Base-by-base conservation (phyloP, 371 early-diverging fungal species). In the Circinella umbellata region DNA sequence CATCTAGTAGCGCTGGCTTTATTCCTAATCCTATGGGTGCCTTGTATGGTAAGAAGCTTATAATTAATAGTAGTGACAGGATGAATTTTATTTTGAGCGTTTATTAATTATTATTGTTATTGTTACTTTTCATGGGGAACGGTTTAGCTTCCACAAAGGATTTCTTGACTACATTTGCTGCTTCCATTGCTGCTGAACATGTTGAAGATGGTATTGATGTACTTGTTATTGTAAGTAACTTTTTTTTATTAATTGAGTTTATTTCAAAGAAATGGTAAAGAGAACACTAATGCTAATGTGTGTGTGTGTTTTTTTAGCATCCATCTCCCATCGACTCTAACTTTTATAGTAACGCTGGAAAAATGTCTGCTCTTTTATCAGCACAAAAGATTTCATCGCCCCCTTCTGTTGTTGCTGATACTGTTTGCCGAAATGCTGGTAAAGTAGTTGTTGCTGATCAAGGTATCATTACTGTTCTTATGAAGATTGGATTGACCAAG, bases 291-390 rank as follows among this genome's bases (percentile, higher is more conserved):
- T 9, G 4, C 6, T 17, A 13, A 49, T 20, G n/a, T n/a, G n/a
- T n/a, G n/a, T n/a, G n/a, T 66, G 10, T 62, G 36, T 47, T 42
- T 15, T 18, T 59, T 1, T 72, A 85, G 81, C 90, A 88, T 73
- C 90, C 90, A 59, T 81, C 82, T 20, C 90, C 90, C 55, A 88
- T 86, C 69, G 73, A 82, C 47, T 86, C 90, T 63, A 84, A 83
- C 71, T 89, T 89, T 71, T 89, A 86, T 71, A 73, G 78, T 48
- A 88, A 88, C 55, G 87, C 85, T 62, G 86, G 88, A 34, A 81
- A 82, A 63, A 84, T 83, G 83, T 83, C 84, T 66, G 76, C 80
- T 49, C 76, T 83, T n/a, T 64, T 71, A 20, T 76, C 79, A 13
- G 80, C 80, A 34, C 84, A 82, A 72, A 86, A 83, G 67, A 39